A percentile compares a stretch with the other conserved stretches of the same genome.
Conservation (phyloP, 257 asterid genomes). For the Capsicum chinense region DNA sequence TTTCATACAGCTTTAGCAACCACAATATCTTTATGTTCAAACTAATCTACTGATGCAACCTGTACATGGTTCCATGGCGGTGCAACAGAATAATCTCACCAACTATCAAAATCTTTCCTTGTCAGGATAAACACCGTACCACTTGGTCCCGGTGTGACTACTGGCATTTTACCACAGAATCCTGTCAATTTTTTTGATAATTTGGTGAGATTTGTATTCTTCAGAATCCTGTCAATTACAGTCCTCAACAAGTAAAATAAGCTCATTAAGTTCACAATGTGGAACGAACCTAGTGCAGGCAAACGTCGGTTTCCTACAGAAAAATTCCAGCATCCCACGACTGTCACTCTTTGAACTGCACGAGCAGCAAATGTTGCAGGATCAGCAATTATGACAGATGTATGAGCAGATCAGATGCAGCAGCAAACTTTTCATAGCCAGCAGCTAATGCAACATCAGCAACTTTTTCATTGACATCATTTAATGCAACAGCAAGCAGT, state of each 20-base stretch:
- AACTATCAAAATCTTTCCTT: background rate
- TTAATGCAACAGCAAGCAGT: too few relatives aligned
- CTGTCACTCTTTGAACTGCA: background rate
- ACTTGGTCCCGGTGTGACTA: background rate
- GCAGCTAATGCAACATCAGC: too few relatives aligned
- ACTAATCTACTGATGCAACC: constrained; percentile 53
- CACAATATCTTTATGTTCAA: constrained; percentile 76
- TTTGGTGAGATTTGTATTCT: too few relatives aligned
- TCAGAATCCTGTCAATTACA: background rate
- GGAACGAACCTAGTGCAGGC: background rate
- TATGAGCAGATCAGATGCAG: too few relatives aligned
- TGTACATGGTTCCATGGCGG: constrained; percentile 55
- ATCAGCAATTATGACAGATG: too few relatives aligned
- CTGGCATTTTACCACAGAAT: background rate
- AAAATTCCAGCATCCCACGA: background rate
- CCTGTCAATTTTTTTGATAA: background rate
- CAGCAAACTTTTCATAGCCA: too few relatives aligned
- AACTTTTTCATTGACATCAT: too few relatives aligned
- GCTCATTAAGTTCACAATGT: background rate
- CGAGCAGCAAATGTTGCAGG: too few relatives aligned
- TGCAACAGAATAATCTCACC: constrained; percentile 62
- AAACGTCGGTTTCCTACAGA: background rate
- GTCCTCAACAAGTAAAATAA: background rate
- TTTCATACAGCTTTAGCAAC: constrained; percentile 45
- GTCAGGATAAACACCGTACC: background rate